A percentile compares a stretch with the other conserved stretches of the same genome.
Evolutionary conservation across 2,329 filamentous ascomycete genomes (phyloP).

Genomic region (Phialophora chinensis): DNA sequence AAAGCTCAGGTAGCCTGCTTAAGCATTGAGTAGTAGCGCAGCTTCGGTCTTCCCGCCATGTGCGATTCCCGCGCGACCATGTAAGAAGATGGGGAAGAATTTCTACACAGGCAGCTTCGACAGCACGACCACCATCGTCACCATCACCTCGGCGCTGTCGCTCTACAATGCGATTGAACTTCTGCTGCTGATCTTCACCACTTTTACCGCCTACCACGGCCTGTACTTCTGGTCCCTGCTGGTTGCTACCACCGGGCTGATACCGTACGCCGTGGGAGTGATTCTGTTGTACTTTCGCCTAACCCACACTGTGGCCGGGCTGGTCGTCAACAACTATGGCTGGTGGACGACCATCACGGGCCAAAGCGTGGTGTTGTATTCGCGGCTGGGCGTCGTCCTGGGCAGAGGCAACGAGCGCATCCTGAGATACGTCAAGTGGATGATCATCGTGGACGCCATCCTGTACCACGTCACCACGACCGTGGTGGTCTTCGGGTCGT

Average conservation of each 20-base stretch:
- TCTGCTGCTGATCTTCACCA: slow-evolving; percentile 54
- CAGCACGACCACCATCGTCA: slow-evolving; percentile 19
- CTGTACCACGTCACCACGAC: slow-evolving; percentile 52
- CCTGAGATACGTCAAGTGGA: slow-evolving; percentile 50
- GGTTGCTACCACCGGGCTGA: slow-evolving; percentile 51
- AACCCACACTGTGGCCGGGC: slow-evolving; percentile 33
- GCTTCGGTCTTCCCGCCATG: not conserved
- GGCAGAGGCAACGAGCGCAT: slow-evolving; percentile 38
- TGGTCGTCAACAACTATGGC: slow-evolving; percentile 49
- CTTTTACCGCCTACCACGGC: slow-evolving; percentile 53
- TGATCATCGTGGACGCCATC: slow-evolving; percentile 55
- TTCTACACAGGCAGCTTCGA: slow-evolving; percentile 18
- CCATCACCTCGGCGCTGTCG: slow-evolving; percentile 16
- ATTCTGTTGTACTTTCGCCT: slow-evolving; percentile 54
- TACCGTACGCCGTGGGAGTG: slow-evolving; percentile 55
- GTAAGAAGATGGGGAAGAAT: slow-evolving; percentile 7
- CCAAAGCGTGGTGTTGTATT: slow-evolving; percentile 59
- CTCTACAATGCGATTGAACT: slow-evolving; percentile 59
- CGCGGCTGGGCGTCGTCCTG: slow-evolving; percentile 55
- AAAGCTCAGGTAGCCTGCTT: not conserved
- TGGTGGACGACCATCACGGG: slow-evolving; percentile 57
- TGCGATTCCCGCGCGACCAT: not conserved
- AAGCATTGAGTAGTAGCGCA: not conserved
- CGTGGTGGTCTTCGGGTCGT: slow-evolving; percentile 51
- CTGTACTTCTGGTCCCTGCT: slow-evolving; percentile 59